Evolutionary conservation across 225 moss, liverwort and hornwort genomes (phyloP).

Genomic region (Bryum argenteum): DNA sequence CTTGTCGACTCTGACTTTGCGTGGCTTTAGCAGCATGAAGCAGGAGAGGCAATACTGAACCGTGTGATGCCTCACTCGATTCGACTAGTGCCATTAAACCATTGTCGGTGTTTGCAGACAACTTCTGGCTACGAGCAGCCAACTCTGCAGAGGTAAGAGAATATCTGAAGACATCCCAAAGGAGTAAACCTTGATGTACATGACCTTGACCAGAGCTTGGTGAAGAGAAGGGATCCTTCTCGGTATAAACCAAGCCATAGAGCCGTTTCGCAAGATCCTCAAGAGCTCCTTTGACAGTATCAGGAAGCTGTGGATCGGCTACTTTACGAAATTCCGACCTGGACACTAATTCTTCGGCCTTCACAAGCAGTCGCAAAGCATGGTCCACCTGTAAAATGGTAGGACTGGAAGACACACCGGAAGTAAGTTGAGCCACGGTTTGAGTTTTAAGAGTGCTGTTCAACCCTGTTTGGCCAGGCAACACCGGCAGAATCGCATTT

Average conservation of each 20-base stretch:
- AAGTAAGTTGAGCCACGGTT: constrained; percentile 37
- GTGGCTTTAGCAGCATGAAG: constrained; percentile 81
- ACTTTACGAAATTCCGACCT: constrained; percentile 82
- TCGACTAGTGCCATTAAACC: constrained; percentile 76
- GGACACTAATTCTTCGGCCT: constrained; percentile 75
- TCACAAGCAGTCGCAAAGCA: constrained; percentile 72
- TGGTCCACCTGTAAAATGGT: constrained; percentile 56
- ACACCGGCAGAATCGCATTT: constrained; percentile 81
- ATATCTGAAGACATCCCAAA: constrained; percentile 92
- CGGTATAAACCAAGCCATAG: constrained; percentile 65
- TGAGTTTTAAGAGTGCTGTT: constrained; percentile 36
- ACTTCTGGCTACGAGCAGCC: constrained; percentile 70
- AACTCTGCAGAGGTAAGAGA: constrained; percentile 87
- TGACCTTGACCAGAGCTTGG: constrained; percentile 55
- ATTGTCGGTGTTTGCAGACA: constrained; percentile 49
- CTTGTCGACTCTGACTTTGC: constrained; percentile 88
- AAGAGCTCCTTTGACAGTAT: constrained; percentile 64
- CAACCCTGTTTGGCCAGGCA: constrained; percentile 55
- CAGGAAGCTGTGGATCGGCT: constrained; percentile 70
- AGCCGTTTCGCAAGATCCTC: constrained; percentile 75
- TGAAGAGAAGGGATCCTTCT: constrained; percentile 62
- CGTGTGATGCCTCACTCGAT: constrained; percentile 74
- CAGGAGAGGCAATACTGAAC: constrained; percentile 83
- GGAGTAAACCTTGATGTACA: constrained; percentile 75
- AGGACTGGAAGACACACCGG: constrained; percentile 35